Percentiles rank a stretch among this genome's conserved stretches.
phyloP scores from a whole-genome alignment of 345 rosid species.

The Sonneratia alba region DNA sequence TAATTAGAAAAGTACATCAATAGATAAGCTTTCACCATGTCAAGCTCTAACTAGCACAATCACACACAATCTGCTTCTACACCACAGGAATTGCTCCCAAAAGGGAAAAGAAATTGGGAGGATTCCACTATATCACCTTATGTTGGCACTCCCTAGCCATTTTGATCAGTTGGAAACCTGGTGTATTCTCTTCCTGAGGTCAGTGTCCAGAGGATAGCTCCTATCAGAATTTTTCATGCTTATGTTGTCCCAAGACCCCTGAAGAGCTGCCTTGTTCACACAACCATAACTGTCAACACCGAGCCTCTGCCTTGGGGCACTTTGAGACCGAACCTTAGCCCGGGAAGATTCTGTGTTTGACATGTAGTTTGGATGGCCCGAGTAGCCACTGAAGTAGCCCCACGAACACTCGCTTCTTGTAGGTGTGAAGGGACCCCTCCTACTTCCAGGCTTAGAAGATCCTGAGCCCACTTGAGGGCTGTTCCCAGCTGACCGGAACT shows the following conservation, averaged over 20 bases:
- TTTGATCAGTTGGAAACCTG: constrained; percentile 22
- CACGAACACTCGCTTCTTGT: constrained; percentile 66
- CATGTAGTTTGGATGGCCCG: constrained; percentile 85
- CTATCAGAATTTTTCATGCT: constrained; percentile 31
- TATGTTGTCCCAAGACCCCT: constrained; percentile 35
- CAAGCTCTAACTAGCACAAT: too few species aligned
- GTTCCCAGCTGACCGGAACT: constrained; percentile 41
- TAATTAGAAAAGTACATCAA: too few species aligned
- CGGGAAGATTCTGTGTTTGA: constrained; percentile 77
- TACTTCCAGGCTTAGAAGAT: constrained; percentile 57
- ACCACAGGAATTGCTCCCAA: too few species aligned
- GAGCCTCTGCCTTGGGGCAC: constrained; percentile 90
- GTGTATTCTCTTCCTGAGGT: constrained; percentile 25
- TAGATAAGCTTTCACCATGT: too few species aligned
- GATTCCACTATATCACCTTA: neutral
- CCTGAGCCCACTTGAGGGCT: constrained; percentile 61
- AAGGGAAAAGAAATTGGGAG: too few species aligned
- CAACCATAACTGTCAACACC: constrained; percentile 45
- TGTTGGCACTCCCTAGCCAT: constrained; percentile 22
- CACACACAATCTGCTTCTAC: too few species aligned
- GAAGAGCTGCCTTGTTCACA: constrained; percentile 25
- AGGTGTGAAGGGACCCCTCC: constrained; percentile 74
- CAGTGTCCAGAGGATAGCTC: constrained; percentile 26
- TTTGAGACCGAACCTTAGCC: constrained; percentile 72
- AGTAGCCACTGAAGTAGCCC: constrained; percentile 48